Base-by-base conservation (phyloP, 208 protist genomes). In the Acanthamoeba culbertsoni region DNA sequence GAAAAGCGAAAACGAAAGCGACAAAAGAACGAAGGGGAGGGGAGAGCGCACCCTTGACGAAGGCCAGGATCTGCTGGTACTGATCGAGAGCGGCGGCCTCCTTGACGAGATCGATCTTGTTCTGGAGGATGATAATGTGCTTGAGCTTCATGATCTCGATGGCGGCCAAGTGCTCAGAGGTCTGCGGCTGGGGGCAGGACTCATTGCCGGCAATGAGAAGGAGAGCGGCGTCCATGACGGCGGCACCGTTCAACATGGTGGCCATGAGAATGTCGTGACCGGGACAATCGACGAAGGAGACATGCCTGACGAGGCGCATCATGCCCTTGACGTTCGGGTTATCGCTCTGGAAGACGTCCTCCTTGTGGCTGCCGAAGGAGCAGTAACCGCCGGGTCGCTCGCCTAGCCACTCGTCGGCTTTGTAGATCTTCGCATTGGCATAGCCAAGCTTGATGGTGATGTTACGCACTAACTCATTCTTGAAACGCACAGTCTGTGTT, bases 391-490 rank as follows among this genome's bases (percentile, higher is more conserved):
- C 96, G 48, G 99, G 99, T n/a, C 97, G 95, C 45, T 96, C 97
- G 96, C 98, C 99, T 55, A 93, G 73, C 62, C 93, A 93, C 63
- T 97, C 97, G 18, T 94, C 75, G 93, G 97, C 98, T 86, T 97
- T 95, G 93, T 97, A 98, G 33, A 96, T 99, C 97, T 99, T 99
- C 31, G 99, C 99, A 95, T 99, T 99, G 92, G 99, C 99, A 96
- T 99, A 99, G 77, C 99, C 99, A 18, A 99, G 97, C 97, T 99
- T 99, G 96, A 99, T 99, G 35, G 99, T 99, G 95, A 99, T 99
- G 97, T 99, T 99, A 93, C 99, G 97, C 95, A 99, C 98, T 18
- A 99, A 97, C 97, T 99, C 99, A 95, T 98, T 99, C 96, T 99
- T 99, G 96, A 99, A 99, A 95, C 99, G 84, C 20, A 91, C 62